phyloP scores from a whole-genome alignment of 257 asterid genomes.

The Solanum pinnatisectum region DNA sequence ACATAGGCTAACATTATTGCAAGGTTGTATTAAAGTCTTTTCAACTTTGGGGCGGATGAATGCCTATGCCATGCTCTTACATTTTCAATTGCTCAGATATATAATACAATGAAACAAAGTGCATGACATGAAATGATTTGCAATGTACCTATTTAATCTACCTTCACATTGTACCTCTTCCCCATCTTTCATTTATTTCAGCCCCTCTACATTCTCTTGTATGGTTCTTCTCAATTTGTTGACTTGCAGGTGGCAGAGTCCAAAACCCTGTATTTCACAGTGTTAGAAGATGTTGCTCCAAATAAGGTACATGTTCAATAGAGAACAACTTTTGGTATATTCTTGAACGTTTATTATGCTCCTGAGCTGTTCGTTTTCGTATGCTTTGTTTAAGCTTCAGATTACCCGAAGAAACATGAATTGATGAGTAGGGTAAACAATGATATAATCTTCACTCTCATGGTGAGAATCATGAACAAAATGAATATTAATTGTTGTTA shows the following conservation, averaged over 20 bases:
- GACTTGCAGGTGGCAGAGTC: slow-evolving; percentile 60
- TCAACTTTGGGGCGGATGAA: too few species aligned
- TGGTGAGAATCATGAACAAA: not conserved
- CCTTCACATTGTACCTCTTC: not conserved
- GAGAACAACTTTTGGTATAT: not conserved
- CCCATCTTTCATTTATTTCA: not conserved
- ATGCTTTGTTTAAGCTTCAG: slow-evolving; percentile 82
- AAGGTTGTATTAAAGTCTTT: not conserved
- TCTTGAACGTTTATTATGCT: not conserved
- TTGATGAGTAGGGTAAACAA: slow-evolving; percentile 5
- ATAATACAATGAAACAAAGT: not conserved
- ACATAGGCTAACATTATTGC: not conserved
- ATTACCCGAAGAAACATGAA: slow-evolving; percentile 76
- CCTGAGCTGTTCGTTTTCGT: not conserved
- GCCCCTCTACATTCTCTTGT: not conserved
- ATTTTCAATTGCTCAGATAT: too few species aligned
- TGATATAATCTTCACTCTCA: not conserved
- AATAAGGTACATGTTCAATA: slow-evolving; percentile 52
- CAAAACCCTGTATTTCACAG: slow-evolving; percentile 47
- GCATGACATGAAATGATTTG: not conserved
- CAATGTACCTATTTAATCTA: not conserved
- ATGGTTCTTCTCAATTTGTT: not conserved
- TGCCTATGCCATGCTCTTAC: not conserved
- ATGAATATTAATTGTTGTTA: not conserved
- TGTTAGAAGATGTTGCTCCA: slow-evolving; percentile 59